Evolutionary conservation across 352 stramenopile genomes (phyloP), one percentile per base, ranked within the genome.

Genomic region (Phytophthora pini): DNA sequence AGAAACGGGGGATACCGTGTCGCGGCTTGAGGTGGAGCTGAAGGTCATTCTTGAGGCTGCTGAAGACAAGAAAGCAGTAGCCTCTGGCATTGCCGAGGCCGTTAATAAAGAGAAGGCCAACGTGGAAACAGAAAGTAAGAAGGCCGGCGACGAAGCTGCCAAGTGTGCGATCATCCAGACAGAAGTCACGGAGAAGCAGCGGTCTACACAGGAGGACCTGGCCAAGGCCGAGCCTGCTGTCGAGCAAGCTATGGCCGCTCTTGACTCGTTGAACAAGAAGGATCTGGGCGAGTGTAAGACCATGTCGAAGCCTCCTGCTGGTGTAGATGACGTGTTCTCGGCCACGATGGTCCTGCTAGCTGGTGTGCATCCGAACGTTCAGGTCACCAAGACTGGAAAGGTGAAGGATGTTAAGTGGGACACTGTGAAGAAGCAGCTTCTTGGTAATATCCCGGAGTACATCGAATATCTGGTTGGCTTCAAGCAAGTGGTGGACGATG

Each of bases 221-320:
- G 94, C 95, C 9, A 98, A 98, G 60, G 95, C 96, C 13, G 95
- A 98, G 46, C 95, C 96, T 29, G 93, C 96, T 27, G 94, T 99
- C 10, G 83, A 96, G 46, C 92, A 97, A 57, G 96, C 95, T n/a
- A 98, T 99, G 93, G 93, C 96, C 56, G 95, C 96, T 5, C 83
- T 98, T 0, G 94, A 98, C 55, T 98, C 95, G 17, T 76, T 99
- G 46, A 98, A 98, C 79, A 98, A 98, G 65, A 98, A 99, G 66
- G 94, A 98, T 79, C 76, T 98, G 2, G 93, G 93, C 45, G 94
- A 98, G 59, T 98, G 94, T 82, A 99, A 99, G 66, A 98, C 94
- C 15, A 99, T 99, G 96, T 90, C 84, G 41, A 98, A 98, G 65
- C 95, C 95, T 38, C 96, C 96, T 15, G 76, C 85, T 15, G 95